phyloP scores from a whole-genome alignment of 1,284 basidiomycete genomes.

The Cerrena zonata region DNA sequence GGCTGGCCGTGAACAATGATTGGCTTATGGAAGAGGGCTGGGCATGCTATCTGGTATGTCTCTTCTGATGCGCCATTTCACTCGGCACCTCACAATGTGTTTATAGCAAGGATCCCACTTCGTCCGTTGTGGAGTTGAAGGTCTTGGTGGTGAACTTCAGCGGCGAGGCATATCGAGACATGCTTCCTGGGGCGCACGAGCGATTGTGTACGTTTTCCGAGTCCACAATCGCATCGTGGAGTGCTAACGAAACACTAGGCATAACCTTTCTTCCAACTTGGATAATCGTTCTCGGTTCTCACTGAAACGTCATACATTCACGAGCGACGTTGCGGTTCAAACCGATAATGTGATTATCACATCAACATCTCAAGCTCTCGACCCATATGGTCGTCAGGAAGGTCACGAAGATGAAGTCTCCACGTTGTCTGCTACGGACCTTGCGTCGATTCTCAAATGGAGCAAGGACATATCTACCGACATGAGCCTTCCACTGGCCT shows the following conservation, averaged over 20 bases:
- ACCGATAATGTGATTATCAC: slow-evolving; percentile 47
- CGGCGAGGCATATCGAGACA: slow-evolving; percentile 58
- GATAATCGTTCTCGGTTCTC: slow-evolving; percentile 40
- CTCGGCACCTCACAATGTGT: slow-evolving; percentile 9
- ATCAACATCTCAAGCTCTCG: slow-evolving; percentile 25
- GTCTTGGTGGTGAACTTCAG: slow-evolving; percentile 59
- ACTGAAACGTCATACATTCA: slow-evolving; percentile 50
- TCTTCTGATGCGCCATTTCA: neutral
- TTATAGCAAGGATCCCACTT: slow-evolving; percentile 65
- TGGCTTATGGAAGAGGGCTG: slow-evolving; percentile 68
- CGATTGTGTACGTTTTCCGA: slow-evolving; percentile 50
- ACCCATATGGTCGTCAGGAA: slow-evolving; percentile 29
- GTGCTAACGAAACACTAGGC: slow-evolving; percentile 30
- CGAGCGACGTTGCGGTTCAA: slow-evolving; percentile 56
- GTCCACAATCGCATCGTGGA: slow-evolving; percentile 3
- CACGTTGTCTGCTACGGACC: slow-evolving; percentile 48
- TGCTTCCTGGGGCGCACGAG: slow-evolving; percentile 65
- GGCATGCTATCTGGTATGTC: slow-evolving; percentile 54
- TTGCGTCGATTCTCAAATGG: slow-evolving; percentile 62
- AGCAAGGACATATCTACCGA: slow-evolving; percentile 69
- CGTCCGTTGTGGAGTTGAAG: slow-evolving; percentile 59
- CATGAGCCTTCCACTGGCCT: slow-evolving; percentile 55
- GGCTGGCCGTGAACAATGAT: slow-evolving; percentile 57
- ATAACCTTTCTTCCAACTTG: slow-evolving; percentile 42
- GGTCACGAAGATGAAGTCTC: slow-evolving; percentile 47